Evolutionary conservation across 2,329 filamentous ascomycete genomes (phyloP).

Genomic region (Paracorniculantispora psalliotae): DNA sequence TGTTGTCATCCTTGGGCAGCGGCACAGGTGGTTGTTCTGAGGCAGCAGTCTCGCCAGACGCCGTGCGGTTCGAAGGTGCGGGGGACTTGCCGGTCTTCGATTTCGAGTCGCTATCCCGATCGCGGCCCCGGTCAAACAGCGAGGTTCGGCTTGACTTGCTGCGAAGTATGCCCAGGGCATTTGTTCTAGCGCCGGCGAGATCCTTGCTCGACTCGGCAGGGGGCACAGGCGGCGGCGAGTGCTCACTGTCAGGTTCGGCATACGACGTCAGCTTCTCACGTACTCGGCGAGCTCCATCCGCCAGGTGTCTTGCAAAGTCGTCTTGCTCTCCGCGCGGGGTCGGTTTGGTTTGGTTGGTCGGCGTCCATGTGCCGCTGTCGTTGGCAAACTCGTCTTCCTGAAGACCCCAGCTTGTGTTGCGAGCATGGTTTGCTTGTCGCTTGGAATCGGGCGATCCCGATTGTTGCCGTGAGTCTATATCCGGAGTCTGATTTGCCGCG

Average conservation of each 20-base stretch:
- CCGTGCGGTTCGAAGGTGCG: conserved; percentile 35
- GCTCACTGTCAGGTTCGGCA: conserved; percentile 55
- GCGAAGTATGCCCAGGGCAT: conserved; percentile 59
- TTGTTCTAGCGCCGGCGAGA: conserved; percentile 35
- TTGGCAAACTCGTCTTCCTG: conserved; percentile 21
- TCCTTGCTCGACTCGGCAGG: conserved; percentile 32
- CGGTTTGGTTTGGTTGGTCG: conserved; percentile 17
- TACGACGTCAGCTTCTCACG: conserved; percentile 69
- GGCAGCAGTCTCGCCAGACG: conserved; percentile 19
- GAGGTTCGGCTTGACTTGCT: conserved; percentile 65
- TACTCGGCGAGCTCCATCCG: conserved; percentile 63
- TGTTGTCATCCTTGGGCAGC: conserved; percentile 34
- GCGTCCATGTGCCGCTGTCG: conserved; percentile 18
- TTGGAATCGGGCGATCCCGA: conserved; percentile 30
- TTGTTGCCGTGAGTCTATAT: conserved; percentile 20
- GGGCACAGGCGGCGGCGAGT: conserved; percentile 20
- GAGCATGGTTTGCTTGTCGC: conserved; percentile 21
- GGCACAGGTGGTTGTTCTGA: conserved; percentile 5
- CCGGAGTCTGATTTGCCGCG: conserved; percentile 33
- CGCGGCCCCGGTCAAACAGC: conserved; percentile 46
- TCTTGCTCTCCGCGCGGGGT: conserved; percentile 51
- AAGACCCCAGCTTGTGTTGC: conserved; percentile 15
- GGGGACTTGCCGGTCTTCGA: conserved; percentile 48
- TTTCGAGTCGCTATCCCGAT: conserved; percentile 34
- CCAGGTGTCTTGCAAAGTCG: conserved; percentile 69